A percentile compares a stretch with the other conserved stretches of the same genome.
Evolutionary conservation across 1,139 yeast species (phyloP).

Genomic region (Sugiyamaella japonica): DNA sequence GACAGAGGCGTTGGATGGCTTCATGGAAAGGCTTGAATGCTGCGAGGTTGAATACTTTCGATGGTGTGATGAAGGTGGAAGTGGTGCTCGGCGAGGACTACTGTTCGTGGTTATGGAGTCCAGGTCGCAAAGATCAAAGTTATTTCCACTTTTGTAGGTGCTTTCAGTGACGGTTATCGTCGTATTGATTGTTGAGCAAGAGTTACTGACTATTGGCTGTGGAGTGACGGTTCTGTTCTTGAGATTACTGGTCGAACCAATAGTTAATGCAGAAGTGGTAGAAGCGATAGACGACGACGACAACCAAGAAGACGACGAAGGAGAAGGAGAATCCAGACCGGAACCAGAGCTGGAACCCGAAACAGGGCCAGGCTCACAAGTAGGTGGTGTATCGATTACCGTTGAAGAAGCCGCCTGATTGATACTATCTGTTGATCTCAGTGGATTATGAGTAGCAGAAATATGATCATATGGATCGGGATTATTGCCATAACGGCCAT

Average conservation of each 20-base stretch:
- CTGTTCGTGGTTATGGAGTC: neutral
- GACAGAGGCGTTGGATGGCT: neutral
- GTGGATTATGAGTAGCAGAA: constrained; percentile 10
- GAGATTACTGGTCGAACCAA: constrained; percentile 4
- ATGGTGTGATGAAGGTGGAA: constrained; percentile 9
- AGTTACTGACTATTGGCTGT: neutral
- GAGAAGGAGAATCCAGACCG: constrained; percentile 2
- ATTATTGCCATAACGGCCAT: constrained; percentile 5
- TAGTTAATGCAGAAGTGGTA: constrained; percentile 6
- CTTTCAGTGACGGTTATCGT: constrained; percentile 6
- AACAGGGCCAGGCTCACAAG: neutral
- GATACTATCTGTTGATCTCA: constrained; percentile 8
- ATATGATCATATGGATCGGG: constrained; percentile 14
- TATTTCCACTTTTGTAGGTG: constrained; percentile 5
- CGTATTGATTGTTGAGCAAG: neutral
- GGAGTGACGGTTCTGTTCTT: neutral
- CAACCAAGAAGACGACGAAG: constrained; percentile 3
- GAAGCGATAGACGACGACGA: constrained; percentile 7
- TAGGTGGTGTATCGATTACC: neutral
- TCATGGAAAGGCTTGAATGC: neutral
- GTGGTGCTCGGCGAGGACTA: constrained; percentile 8
- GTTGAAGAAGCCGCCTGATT: neutral
- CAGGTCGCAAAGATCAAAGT: neutral
- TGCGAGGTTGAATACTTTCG: no score
- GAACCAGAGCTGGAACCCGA: neutral